phyloP scores from a whole-genome alignment of 306 rosid genomes.

The Cucumis melo region DNA sequence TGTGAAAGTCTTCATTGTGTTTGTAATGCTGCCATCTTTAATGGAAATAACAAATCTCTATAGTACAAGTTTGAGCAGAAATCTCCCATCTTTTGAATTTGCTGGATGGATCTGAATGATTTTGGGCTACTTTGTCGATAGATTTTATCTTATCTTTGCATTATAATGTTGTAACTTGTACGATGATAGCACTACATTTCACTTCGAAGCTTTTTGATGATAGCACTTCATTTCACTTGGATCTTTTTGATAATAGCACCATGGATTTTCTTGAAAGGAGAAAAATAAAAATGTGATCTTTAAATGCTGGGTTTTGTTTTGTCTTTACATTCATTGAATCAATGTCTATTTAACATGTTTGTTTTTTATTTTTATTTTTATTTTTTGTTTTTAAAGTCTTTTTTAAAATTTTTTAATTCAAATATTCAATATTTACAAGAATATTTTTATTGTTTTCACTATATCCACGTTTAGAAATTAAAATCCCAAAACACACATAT shows the following conservation, averaged over 20 bases:
- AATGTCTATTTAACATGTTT: too few species aligned
- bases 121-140: neutral
- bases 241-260: neutral
- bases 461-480: too few species aligned
- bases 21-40: neutral
- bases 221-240: too few species aligned
- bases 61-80: neutral
- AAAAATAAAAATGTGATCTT: neutral
- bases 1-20: neutral
- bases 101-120: neutral
- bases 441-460: too few species aligned
- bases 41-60: neutral
- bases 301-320: neutral
- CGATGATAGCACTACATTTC: neutral
- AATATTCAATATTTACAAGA: too few species aligned
- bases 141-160: neutral
- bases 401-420: too few species aligned
- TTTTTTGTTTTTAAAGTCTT: too few species aligned
- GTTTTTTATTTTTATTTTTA: too few species aligned
- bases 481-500: too few species aligned
- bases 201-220: neutral
- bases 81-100: neutral
- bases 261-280: neutral
- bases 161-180: neutral
- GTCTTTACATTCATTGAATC: too few species aligned